Conservation (phyloP, 192 early-diverging fungal species). For the Thamnidium elegans region DNA sequence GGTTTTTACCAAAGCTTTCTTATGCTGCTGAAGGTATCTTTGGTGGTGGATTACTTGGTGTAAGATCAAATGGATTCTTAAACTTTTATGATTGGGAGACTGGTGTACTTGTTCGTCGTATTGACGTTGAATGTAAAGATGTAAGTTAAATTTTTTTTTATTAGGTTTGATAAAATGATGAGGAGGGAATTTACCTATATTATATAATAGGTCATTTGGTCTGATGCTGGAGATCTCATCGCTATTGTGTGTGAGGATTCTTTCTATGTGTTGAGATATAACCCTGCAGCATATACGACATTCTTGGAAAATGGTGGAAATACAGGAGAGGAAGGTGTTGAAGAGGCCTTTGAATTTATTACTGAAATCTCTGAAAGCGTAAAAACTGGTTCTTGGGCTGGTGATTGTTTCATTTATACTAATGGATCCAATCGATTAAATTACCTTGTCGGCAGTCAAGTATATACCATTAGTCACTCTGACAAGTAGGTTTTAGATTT, state of each 20-base stretch:
- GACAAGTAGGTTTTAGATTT: slow-evolving; percentile 60
- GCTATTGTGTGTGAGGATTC: slow-evolving; percentile 91
- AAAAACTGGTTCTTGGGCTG: slow-evolving; percentile 96
- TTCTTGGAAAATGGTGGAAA: slow-evolving; percentile 63
- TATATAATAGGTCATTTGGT: slow-evolving; percentile 72
- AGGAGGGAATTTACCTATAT: neutral
- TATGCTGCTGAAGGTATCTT: slow-evolving; percentile 91
- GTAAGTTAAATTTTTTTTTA: slow-evolving; percentile 22
- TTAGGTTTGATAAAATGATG: too few relatives aligned
- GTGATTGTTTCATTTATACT: slow-evolving; percentile 99
- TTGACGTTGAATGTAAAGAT: slow-evolving; percentile 85
- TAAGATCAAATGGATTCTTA: slow-evolving; percentile 78
- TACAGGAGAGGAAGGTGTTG: slow-evolving; percentile 91
- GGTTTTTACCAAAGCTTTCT: slow-evolving; percentile 60
- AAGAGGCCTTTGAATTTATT: slow-evolving; percentile 95
- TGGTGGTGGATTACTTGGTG: slow-evolving; percentile 89
- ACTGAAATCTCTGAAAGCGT: slow-evolving; percentile 88
- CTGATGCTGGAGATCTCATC: slow-evolving; percentile 89
- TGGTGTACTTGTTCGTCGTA: slow-evolving; percentile 83
- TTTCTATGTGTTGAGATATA: slow-evolving; percentile 92
- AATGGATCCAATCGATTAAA: slow-evolving; percentile 86
- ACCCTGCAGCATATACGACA: slow-evolving; percentile 76
- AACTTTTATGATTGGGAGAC: slow-evolving; percentile 99
- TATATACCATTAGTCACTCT: slow-evolving; percentile 96
- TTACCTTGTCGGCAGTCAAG: slow-evolving; percentile 93